Evolutionary conservation across 768 basidiomycete genomes (phyloP).

Genomic region (Cubamyces sp.): DNA sequence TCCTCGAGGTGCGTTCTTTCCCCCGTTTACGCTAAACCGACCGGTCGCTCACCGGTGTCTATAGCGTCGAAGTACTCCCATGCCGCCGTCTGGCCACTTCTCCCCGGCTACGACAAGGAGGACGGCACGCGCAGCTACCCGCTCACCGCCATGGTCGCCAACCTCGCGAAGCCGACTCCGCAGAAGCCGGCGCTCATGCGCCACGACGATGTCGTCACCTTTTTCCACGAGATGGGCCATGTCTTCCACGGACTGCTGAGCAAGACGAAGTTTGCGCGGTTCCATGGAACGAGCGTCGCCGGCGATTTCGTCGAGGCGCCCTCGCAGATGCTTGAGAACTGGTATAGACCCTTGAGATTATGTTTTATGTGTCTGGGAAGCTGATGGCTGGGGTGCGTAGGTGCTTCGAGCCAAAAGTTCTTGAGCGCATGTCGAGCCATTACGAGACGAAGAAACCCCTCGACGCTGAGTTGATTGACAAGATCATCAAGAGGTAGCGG

Average conservation of each 20-base stretch:
- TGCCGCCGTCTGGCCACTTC: slow-evolving; percentile 82
- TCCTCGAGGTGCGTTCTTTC: slow-evolving; percentile 62
- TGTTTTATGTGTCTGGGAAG: not conserved
- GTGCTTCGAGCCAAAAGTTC: slow-evolving; percentile 84
- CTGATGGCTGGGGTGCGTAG: slow-evolving; percentile 33
- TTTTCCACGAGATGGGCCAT: slow-evolving; percentile 87
- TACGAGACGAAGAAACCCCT: slow-evolving; percentile 72
- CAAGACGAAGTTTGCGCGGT: slow-evolving; percentile 69
- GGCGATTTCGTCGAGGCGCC: slow-evolving; percentile 90
- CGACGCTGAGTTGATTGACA: slow-evolving; percentile 72
- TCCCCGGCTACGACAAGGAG: slow-evolving; percentile 62
- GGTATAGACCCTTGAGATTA: slow-evolving; percentile 45
- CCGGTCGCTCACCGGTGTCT: not conserved
- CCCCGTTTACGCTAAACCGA: not conserved
- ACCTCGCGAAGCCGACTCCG: slow-evolving; percentile 83
- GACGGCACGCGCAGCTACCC: slow-evolving; percentile 72
- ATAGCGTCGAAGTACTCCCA: slow-evolving; percentile 81
- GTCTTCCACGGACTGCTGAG: slow-evolving; percentile 61
- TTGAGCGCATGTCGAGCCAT: slow-evolving; percentile 80
- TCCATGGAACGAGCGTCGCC: slow-evolving; percentile 68
- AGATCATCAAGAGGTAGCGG: slow-evolving; percentile 74
- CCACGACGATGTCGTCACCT: slow-evolving; percentile 88
- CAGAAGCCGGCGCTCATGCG: slow-evolving; percentile 83
- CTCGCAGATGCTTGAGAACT: slow-evolving; percentile 92
- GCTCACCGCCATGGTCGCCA: slow-evolving; percentile 85